Conservation (phyloP, 805 yeast genomes). For the Phaffomyces opuntiae region DNA sequence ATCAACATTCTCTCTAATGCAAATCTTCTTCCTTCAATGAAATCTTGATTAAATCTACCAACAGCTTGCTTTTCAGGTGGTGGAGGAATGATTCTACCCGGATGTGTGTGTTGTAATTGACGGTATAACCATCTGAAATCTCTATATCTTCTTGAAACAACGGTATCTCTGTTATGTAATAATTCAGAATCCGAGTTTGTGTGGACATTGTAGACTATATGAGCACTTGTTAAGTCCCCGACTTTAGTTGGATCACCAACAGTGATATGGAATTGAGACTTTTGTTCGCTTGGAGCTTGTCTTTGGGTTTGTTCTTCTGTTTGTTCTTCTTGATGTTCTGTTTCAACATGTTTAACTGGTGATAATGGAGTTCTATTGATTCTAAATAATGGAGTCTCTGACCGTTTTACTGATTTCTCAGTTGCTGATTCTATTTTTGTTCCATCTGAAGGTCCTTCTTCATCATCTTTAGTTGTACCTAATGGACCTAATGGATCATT, state of each 20-base stretch:
- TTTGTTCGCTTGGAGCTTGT: constrained; percentile 3
- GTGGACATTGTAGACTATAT: constrained; percentile 77
- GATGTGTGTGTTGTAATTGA: constrained; percentile 78
- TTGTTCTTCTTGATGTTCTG: constrained; percentile 6
- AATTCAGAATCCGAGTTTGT: constrained; percentile 39
- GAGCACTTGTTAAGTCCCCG: constrained; percentile 84
- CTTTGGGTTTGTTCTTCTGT: constrained; percentile 2
- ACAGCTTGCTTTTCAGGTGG: constrained; percentile 93
- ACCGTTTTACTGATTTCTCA: constrained; percentile 34
- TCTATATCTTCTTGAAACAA: constrained; percentile 77
- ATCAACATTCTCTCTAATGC: constrained; percentile 82
- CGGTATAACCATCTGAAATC: constrained; percentile 95
- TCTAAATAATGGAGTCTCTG: constrained; percentile 50
- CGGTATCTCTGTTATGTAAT: constrained; percentile 33
- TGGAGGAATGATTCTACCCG: constrained; percentile 89
- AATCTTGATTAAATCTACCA: constrained; percentile 86
- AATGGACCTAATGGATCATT: constrained; percentile 27
- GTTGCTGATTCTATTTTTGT: constrained; percentile 24
- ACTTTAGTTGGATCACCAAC: constrained; percentile 91
- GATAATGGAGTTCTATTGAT: constrained; percentile 26
- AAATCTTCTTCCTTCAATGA: constrained; percentile 77
- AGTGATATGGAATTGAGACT: constrained; percentile 44
- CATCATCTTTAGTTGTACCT: constrained; percentile 26
- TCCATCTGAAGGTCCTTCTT: constrained; percentile 13
- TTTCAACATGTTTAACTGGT: constrained; percentile 9